A percentile compares a stretch with the other conserved stretches of the same genome.
Conservation (phyloP, 2,329 filamentous ascomycete species). For the Colletotrichum sp. region DNA sequence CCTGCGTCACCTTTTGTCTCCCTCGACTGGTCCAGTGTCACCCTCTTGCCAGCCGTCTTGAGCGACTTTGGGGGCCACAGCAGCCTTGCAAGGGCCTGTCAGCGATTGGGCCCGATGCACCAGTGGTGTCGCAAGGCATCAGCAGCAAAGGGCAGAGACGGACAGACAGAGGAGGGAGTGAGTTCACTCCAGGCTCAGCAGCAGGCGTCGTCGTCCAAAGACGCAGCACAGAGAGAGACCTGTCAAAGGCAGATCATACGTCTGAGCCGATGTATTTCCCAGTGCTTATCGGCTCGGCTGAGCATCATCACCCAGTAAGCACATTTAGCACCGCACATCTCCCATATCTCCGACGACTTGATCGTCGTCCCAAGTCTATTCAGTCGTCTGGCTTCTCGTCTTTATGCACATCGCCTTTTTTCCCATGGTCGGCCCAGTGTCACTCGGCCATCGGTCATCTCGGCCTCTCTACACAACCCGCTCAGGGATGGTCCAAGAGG, state of each 20-base stretch:
- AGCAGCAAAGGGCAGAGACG: background rate
- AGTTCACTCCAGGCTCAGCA: background rate
- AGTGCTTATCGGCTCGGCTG: background rate
- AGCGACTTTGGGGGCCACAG: background rate
- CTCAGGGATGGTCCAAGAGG: conserved; percentile 21
- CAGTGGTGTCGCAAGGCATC: background rate
- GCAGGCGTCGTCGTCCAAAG: background rate
- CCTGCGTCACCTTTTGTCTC: conserved; percentile 1
- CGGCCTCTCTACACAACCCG: conserved; percentile 10
- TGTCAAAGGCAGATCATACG: conserved; percentile 2
- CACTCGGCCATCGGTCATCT: conserved; percentile 20
- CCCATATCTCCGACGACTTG: conserved; percentile 1
- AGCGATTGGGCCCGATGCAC: background rate
- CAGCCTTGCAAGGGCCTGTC: background rate
- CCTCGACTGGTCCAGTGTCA: conserved; percentile 6
- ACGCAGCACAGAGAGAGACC: background rate
- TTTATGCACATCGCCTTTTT: conserved; percentile 20
- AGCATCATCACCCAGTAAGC: background rate
- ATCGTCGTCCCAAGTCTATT: conserved; percentile 2
- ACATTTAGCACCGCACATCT: background rate
- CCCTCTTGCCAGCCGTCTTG: background rate
- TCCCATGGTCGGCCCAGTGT: background rate
- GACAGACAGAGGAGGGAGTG: background rate
- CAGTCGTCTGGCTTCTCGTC: background rate
- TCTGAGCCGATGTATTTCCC: background rate